A percentile compares a stretch with the other conserved stretches of the same genome.
phyloP scores from a whole-genome alignment of 2,329 filamentous ascomycete genomes.

The Pseudogymnoascus sp. region DNA sequence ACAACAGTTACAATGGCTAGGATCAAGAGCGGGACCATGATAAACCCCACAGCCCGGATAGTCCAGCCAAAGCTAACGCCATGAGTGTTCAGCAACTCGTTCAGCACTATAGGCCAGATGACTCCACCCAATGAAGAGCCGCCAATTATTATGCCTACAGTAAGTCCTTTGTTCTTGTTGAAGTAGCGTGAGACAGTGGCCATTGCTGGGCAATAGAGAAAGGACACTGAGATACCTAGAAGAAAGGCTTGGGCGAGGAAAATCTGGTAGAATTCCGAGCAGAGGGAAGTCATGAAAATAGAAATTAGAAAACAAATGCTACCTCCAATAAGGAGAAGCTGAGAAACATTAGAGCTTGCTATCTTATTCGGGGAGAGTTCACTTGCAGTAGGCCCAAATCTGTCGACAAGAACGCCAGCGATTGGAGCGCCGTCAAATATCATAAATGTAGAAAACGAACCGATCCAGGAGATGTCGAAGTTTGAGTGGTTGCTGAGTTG shows the following conservation, averaged over 20 bases:
- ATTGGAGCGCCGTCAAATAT: slow-evolving; percentile 19
- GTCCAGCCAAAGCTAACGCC: slow-evolving; percentile 26
- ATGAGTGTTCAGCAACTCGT: slow-evolving; percentile 22
- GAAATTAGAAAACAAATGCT: slow-evolving; percentile 16
- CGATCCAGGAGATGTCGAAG: slow-evolving; percentile 30
- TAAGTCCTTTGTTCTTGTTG: slow-evolving; percentile 13
- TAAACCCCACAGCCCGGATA: slow-evolving; percentile 19
- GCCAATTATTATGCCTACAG: slow-evolving; percentile 22
- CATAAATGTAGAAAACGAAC: slow-evolving; percentile 28
- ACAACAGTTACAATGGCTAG: slow-evolving; percentile 13
- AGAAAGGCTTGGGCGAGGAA: slow-evolving; percentile 25
- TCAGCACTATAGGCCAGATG: slow-evolving; percentile 29
- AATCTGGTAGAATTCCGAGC: slow-evolving; percentile 28
- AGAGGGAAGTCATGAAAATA: slow-evolving; percentile 27
- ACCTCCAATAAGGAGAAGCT: background rate
- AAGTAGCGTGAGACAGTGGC: slow-evolving; percentile 17
- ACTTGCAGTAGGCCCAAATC: slow-evolving; percentile 23
- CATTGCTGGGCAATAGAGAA: slow-evolving; percentile 23
- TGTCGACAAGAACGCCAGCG: slow-evolving; percentile 27
- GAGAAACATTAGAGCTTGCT: background rate
- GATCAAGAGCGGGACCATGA: slow-evolving; percentile 19
- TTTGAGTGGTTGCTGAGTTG: slow-evolving; percentile 19
- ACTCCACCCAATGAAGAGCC: slow-evolving; percentile 30
- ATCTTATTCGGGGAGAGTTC: background rate
- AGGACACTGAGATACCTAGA: slow-evolving; percentile 18